These are phyloP conservation scores for Elaphomyces granulatus DNA, from an alignment of 495 filamentous ascomycete species.

Conservation along the genomic window DNA sequence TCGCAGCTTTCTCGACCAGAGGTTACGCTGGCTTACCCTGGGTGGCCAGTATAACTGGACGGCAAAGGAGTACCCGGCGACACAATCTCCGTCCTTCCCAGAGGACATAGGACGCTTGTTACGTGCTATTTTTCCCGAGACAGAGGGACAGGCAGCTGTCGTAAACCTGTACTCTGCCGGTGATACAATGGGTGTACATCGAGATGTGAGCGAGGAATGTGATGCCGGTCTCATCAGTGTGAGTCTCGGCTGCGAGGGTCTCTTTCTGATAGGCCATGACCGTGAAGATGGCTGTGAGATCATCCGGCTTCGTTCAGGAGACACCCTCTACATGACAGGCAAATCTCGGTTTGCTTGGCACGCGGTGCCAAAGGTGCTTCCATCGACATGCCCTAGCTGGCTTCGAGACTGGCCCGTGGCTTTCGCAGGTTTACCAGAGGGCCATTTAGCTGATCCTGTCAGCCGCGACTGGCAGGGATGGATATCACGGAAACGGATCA, in stretches of 20 bases:
- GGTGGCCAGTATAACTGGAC: conserved; percentile 96
- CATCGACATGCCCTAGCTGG: conserved; percentile 59
- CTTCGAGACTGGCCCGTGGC: conserved; percentile 62
- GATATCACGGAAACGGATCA: conserved; percentile 75
- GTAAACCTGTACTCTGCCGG: conserved; percentile 81
- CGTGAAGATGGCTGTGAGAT: conserved; percentile 36
- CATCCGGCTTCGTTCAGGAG: conserved; percentile 60
- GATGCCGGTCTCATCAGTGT: conserved; percentile 64
- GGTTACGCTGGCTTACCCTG: conserved; percentile 82
- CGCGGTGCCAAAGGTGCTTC: conserved; percentile 70
- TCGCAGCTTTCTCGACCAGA: conserved; percentile 51
- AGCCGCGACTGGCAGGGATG: conserved; percentile 62
- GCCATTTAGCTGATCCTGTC: conserved; percentile 12
- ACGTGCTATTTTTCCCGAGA: conserved; percentile 50
- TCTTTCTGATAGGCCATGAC: conserved; percentile 46
- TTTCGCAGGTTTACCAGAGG: conserved; percentile 9
- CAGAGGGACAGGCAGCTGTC: conserved; percentile 72
- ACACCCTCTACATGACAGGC: conserved; percentile 70
- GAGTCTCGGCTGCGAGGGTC: conserved; percentile 73
- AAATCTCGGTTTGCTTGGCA: conserved; percentile 82
- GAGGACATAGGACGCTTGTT: conserved; percentile 52
- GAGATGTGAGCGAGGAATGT: conserved; percentile 75
- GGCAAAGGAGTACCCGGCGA: conserved; percentile 56
- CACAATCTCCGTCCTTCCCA: conserved; percentile 57
- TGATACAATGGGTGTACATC: conserved; percentile 76